Conservation (phyloP, 257 asterid species). For the Lantana camara region DNA sequence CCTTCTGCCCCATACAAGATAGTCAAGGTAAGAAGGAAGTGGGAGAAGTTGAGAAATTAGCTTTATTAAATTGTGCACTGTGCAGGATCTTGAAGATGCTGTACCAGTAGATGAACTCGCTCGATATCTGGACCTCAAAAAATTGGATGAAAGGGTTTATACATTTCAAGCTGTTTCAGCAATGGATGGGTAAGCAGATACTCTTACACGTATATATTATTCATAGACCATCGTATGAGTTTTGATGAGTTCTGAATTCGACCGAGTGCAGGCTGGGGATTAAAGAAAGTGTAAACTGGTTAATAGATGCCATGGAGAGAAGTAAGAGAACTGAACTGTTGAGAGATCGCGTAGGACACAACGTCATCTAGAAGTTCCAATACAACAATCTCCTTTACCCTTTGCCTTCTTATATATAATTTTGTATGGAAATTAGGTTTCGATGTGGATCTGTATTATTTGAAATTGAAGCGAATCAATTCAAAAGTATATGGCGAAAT, state of each 20-base stretch:
- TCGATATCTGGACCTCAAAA: constrained; percentile 77
- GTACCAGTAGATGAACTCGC: constrained; percentile 79
- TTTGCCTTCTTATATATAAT: background rate
- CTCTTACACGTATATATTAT: background rate
- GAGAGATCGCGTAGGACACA: constrained; percentile 66
- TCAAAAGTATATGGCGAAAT: background rate
- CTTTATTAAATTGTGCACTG: constrained; percentile 11
- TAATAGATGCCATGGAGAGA: constrained; percentile 85
- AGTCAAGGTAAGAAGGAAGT: background rate
- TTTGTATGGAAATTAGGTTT: constrained; percentile 34
- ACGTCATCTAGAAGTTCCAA: constrained; percentile 33
- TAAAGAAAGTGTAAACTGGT: constrained; percentile 90
- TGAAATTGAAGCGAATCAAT: constrained; percentile 12
- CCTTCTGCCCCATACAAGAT: background rate
- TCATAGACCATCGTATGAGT: background rate
- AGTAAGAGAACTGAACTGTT: constrained; percentile 79
- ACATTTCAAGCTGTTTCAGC: constrained; percentile 78
- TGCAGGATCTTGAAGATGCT: constrained; percentile 82
- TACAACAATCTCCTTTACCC: background rate
- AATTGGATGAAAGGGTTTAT: constrained; percentile 74
- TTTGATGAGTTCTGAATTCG: background rate
- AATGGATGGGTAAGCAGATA: constrained; percentile 58
- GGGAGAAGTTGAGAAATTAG: background rate
- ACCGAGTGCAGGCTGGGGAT: constrained; percentile 67
- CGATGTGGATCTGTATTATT: constrained; percentile 17